Base-by-base conservation (phyloP, 2,329 filamentous ascomycete species). In the Aspergillus ustus region DNA sequence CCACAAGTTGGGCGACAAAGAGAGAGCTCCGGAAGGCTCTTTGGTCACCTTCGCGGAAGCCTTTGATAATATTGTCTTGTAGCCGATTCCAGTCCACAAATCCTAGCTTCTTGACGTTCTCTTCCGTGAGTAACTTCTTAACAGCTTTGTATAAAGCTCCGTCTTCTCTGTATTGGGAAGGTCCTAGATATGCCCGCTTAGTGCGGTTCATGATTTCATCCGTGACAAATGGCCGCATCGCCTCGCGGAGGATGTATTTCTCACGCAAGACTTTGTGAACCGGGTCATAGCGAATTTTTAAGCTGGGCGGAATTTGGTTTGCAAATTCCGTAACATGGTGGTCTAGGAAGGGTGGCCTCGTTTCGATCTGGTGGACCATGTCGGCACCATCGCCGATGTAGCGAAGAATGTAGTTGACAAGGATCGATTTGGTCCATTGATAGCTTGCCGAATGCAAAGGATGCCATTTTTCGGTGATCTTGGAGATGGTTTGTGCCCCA, bases 211-310 rank as follows among this genome's bases (percentile, higher is more conserved):
- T 85, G 4, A 85, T 68, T 70, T 86, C 84, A 15, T 81, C 72
- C 0, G 83, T 83, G 59, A 85, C 78, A 64, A 80, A 85, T 2
- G 83, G 82, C 60, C 76, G 78, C 20, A 74, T 76, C 0, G 83
- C 83, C 65, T 86, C 80, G 3, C 81, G 78, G 1, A 85, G 75
- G 29, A 85, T 79, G 76, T 80, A 83, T 63, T 86, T 84, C 70
- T 85, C 82, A 1, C 68, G 69, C 45, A 82, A 73, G 1, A 65
- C 62, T 11, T 67, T 65, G 15, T 61, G 58, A 7, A 49, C 50
- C 1, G 62, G 44, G 7, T 62, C 58, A 48, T 61, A 65, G 13
- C 71, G 62, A 25, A 67, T 63, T 57, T 76, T 77, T 49, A 76
- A 53, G 43, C 68, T 73, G 0, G 73, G 73, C 8, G 74, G 74